These are phyloP conservation scores for Trichoderma erinaceum DNA, from an alignment of 495 filamentous ascomycete species.

Conservation along the genomic window DNA sequence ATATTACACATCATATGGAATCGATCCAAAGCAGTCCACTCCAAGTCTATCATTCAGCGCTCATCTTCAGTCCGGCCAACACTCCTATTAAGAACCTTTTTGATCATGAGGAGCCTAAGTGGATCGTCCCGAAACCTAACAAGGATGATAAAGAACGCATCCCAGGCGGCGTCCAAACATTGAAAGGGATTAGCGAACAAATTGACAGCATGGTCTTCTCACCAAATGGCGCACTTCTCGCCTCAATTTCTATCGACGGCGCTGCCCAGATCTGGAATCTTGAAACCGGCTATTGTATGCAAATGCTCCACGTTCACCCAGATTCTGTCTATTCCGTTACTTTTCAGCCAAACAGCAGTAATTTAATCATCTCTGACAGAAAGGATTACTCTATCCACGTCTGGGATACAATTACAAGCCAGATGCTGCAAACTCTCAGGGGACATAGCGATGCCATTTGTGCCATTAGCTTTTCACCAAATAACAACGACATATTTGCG, in stretches of 20 bases:
- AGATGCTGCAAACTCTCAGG: conserved; percentile 12
- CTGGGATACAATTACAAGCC: too few relatives aligned
- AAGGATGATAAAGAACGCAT: not conserved
- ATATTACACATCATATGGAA: conserved; percentile 14
- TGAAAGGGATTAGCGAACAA: conserved; percentile 12
- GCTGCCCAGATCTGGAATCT: too few relatives aligned
- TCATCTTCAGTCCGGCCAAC: conserved; percentile 20
- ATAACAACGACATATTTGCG: not conserved
- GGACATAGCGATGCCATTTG: conserved; percentile 13
- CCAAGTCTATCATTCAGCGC: conserved; percentile 21
- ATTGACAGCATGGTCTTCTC: conserved; percentile 11
- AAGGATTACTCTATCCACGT: too few relatives aligned
- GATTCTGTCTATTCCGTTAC: too few relatives aligned
- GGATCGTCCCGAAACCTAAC: not conserved
- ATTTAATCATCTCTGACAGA: too few relatives aligned
- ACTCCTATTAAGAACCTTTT: conserved; percentile 10
- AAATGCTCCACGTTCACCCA: too few relatives aligned
- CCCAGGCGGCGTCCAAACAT: too few relatives aligned
- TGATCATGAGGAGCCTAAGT: conserved; percentile 14
- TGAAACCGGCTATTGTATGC: too few relatives aligned
- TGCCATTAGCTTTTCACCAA: conserved; percentile 2
- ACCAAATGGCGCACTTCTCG: too few relatives aligned
- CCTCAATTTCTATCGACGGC: too few relatives aligned
- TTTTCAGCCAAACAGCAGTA: too few relatives aligned
- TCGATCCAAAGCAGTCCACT: conserved; percentile 20